These are phyloP conservation scores for Yarrowia sp. DNA, from an alignment of 805 yeast species.

Conservation along the genomic window DNA sequence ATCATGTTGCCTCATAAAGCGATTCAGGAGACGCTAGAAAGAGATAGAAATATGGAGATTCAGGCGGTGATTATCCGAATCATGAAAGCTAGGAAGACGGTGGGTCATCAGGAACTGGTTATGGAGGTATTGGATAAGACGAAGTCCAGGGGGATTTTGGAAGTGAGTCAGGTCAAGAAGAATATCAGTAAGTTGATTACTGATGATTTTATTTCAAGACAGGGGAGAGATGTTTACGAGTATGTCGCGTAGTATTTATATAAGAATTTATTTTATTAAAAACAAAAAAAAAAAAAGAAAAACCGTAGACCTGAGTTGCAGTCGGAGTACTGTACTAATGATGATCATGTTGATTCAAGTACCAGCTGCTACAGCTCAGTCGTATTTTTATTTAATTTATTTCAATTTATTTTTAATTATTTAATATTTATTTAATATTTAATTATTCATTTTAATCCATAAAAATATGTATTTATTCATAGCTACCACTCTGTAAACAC, in stretches of 20 bases:
- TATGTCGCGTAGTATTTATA: slow-evolving; percentile 17
- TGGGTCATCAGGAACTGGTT: slow-evolving; percentile 36
- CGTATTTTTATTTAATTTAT: too few species aligned
- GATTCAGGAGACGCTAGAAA: slow-evolving; percentile 33
- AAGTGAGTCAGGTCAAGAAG: slow-evolving; percentile 36
- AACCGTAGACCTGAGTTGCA: too few species aligned
- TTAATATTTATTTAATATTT: too few species aligned
- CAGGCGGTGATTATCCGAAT: slow-evolving; percentile 39
- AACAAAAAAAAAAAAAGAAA: too few species aligned
- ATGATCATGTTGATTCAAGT: too few species aligned
- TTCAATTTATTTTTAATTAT: too few species aligned
- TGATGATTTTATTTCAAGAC: slow-evolving; percentile 14
- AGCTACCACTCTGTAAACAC: too few species aligned
- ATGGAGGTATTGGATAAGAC: slow-evolving; percentile 35
- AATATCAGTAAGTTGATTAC: slow-evolving; percentile 36
- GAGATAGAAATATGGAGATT: slow-evolving; percentile 39
- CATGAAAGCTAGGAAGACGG: slow-evolving; percentile 36
- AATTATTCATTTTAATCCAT: too few species aligned
- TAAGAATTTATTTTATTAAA: too few species aligned
- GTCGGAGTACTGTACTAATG: too few species aligned
- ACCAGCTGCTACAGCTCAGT: not conserved
- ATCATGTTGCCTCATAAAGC: slow-evolving; percentile 28
- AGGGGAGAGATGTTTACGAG: slow-evolving; percentile 9
- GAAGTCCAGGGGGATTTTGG: slow-evolving; percentile 37
- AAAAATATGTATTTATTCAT: too few species aligned